Conservation (phyloP, 371 early-diverging fungal genomes). For the Funneliformis caledonium region DNA sequence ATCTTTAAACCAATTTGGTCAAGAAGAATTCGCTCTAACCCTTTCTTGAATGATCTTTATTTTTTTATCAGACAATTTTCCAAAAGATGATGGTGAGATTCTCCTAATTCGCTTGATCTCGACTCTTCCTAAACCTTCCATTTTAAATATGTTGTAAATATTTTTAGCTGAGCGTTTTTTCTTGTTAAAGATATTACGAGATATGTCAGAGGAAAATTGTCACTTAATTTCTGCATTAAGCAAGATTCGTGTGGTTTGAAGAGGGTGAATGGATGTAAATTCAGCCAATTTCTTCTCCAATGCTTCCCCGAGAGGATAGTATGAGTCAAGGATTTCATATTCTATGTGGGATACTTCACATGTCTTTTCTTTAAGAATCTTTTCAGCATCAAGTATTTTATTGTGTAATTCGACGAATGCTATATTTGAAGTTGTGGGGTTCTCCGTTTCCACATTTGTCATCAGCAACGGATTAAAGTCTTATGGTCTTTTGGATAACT, state of each 20-base stretch:
- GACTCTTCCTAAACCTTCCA: constrained; percentile 1
- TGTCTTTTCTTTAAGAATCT: neutral
- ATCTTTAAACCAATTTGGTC: too few species aligned
- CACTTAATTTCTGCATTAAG: constrained; percentile 14
- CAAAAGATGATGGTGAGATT: neutral
- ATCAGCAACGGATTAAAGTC: constrained; percentile 9
- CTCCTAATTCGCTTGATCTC: constrained; percentile 4
- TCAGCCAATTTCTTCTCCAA: neutral
- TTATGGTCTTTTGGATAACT: neutral
- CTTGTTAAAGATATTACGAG: constrained; percentile 22
- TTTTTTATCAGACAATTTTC: too few species aligned
- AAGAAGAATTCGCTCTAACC: too few species aligned
- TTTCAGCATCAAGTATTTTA: neutral
- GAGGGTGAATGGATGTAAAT: neutral
- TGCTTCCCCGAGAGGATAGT: constrained; percentile 21
- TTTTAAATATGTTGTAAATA: neutral
- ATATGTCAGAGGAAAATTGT: neutral
- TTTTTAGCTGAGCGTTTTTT: constrained; percentile 1
- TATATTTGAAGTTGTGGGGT: constrained; percentile 6
- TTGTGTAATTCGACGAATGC: neutral
- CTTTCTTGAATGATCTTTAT: too few species aligned
- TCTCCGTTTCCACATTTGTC: neutral
- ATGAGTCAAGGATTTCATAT: constrained; percentile 29
- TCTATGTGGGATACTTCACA: neutral
- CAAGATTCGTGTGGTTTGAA: neutral